Evolutionary conservation across 441 rosid genomes (phyloP).

Genomic region (Monsonia emarginata): DNA sequence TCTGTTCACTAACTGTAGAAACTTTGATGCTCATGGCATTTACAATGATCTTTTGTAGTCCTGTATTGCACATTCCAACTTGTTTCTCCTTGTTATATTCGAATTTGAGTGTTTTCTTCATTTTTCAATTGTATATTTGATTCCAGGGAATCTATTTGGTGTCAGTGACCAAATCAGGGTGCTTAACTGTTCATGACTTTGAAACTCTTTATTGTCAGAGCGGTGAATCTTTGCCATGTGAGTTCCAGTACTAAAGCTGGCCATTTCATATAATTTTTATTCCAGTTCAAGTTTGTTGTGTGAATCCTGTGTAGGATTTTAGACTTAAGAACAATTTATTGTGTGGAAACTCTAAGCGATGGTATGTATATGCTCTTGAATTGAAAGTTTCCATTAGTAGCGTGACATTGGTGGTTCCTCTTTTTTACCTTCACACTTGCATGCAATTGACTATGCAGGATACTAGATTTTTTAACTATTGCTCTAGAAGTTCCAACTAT

Average conservation of each 20-base stretch:
- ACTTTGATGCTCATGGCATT: not conserved
- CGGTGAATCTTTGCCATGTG: conserved; percentile 26
- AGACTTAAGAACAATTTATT: not conserved
- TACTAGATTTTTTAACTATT: not conserved
- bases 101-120: not conserved
- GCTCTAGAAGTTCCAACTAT: not conserved
- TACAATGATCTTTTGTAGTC: not conserved
- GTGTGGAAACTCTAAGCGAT: not conserved
- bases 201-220: conserved; percentile 60
- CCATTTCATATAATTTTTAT: not conserved
- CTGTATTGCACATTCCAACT: not conserved
- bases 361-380: not conserved
- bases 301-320: not conserved
- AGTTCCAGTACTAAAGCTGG: conserved; percentile 16
- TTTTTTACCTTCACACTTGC: not conserved
- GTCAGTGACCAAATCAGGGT: conserved; percentile 68
- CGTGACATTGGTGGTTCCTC: not conserved
- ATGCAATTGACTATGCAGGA: not conserved
- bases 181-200: conserved; percentile 80
- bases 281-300: not conserved
- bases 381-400: not conserved
- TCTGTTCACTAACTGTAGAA: not conserved
- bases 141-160: conserved; percentile 73
- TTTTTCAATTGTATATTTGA: not conserved
- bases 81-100: conserved; percentile 1